Percentiles rank a stretch among this genome's conserved stretches.
Conservation (phyloP, 1,284 basidiomycete genomes). For the Schizophyllum amplum region DNA sequence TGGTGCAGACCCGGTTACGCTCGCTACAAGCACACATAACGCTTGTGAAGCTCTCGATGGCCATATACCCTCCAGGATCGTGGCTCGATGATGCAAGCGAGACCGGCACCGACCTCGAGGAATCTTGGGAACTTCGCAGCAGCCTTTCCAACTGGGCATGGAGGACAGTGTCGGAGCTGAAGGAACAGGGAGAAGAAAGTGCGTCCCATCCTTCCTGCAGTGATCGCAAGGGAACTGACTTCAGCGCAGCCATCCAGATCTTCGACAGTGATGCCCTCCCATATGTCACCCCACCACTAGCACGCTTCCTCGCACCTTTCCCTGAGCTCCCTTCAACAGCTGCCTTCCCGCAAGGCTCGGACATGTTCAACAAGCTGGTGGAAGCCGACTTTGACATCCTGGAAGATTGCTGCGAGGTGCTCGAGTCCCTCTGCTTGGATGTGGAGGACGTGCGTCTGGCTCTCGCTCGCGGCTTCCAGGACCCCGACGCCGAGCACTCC, state of each 20-base stretch:
- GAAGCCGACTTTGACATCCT: constrained; percentile 65
- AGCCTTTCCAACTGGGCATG: constrained; percentile 69
- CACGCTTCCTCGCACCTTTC: constrained; percentile 48
- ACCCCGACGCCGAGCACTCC: constrained; percentile 42
- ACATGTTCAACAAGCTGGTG: constrained; percentile 43
- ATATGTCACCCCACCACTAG: constrained; percentile 49
- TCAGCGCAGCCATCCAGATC: constrained; percentile 37
- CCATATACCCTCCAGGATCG: constrained; percentile 61
- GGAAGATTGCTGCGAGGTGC: constrained; percentile 62
- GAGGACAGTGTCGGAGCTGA: constrained; percentile 61
- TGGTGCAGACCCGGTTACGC: constrained; percentile 58
- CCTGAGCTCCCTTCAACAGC: constrained; percentile 20
- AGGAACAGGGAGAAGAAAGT: constrained; percentile 56
- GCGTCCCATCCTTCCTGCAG: constrained; percentile 15
- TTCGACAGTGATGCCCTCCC: constrained; percentile 58
- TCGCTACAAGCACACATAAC: constrained; percentile 60
- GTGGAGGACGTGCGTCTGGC: constrained; percentile 64
- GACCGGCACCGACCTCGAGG: constrained; percentile 26
- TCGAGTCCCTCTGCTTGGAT: constrained; percentile 72
- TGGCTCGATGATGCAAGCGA: constrained; percentile 32
- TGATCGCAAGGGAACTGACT: not conserved
- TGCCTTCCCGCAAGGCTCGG: constrained; percentile 33
- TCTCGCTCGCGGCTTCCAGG: constrained; percentile 57
- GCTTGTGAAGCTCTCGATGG: constrained; percentile 58
- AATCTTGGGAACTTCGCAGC: constrained; percentile 59